A percentile compares a stretch with the other conserved stretches of the same genome.
These are phyloP conservation scores for Talaromyces stipitatus DNA, from an alignment of 495 filamentous ascomycete species.

Conservation along the genomic window DNA sequence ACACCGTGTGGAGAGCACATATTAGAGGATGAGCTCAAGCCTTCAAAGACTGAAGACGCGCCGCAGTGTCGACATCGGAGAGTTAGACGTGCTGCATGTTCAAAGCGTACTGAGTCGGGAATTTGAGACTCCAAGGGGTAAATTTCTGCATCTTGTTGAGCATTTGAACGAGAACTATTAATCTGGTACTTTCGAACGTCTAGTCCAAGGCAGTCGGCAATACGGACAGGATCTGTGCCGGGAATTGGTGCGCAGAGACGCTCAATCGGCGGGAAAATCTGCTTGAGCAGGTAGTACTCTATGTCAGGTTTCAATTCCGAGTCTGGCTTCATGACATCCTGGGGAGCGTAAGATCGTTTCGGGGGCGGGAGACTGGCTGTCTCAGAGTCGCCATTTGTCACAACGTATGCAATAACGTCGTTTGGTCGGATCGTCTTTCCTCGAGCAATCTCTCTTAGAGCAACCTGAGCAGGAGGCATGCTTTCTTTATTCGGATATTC, in stretches of 20 bases:
- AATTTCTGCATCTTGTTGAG: conserved; percentile 52
- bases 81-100: conserved; percentile 61
- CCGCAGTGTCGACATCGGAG: conserved; percentile 81
- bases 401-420: conserved; percentile 92
- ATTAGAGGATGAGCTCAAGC: conserved; percentile 49
- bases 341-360: conserved; percentile 78
- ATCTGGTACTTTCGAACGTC: conserved; percentile 82
- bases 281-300: conserved; percentile 96
- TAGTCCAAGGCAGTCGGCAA: conserved; percentile 89
- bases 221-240: conserved; percentile 77
- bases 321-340: conserved; percentile 73
- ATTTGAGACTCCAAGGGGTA: conserved; percentile 90
- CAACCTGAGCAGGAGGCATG: conserved; percentile 98
- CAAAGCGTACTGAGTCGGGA: conserved; percentile 75
- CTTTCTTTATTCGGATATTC: conserved; percentile 87
- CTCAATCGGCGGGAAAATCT: conserved; percentile 97
- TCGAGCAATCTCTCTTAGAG: conserved; percentile 75
- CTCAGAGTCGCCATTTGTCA: conserved; percentile 69
- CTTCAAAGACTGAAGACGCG: conserved; percentile 62
- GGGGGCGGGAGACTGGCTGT: conserved; percentile 60
- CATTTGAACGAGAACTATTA: conserved; percentile 46
- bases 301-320: conserved; percentile 75
- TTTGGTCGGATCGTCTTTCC: conserved; percentile 84
- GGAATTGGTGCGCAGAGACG: conserved; percentile 93
- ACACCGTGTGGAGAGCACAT: conserved; percentile 67